Evolutionary conservation across 1,284 basidiomycete genomes (phyloP).

Genomic region (Marasmius fiardii): DNA sequence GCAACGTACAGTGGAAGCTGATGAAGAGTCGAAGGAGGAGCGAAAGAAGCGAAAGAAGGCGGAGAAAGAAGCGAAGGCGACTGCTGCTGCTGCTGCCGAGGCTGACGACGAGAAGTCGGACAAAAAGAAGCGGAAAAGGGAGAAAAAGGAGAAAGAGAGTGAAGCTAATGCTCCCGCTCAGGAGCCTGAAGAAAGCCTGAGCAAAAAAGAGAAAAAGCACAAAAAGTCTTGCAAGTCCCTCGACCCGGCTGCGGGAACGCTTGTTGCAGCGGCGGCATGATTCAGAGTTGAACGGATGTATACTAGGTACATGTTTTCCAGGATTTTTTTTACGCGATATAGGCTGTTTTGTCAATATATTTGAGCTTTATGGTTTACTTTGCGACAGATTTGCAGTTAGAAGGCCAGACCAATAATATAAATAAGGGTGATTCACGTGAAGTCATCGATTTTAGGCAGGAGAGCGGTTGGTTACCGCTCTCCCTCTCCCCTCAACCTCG

Average conservation of each 20-base stretch:
- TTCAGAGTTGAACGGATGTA: not conserved
- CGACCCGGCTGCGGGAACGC: not conserved
- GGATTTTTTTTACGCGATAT: no score
- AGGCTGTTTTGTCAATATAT: no score
- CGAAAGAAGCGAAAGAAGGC: constrained; percentile 17
- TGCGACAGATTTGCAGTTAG: no score
- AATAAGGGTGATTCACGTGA: not conserved
- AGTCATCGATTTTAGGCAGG: constrained; percentile 8
- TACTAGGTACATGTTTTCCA: constrained; percentile 7
- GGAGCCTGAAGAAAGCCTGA: constrained; percentile 23
- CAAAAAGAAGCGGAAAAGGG: constrained; percentile 14
- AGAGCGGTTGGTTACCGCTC: not conserved
- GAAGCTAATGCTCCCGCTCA: constrained; percentile 15
- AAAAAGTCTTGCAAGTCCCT: constrained; percentile 12
- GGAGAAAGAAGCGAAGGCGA: constrained; percentile 17
- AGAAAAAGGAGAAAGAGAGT: constrained; percentile 21
- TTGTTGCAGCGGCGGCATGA: constrained; percentile 6
- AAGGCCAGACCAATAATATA: not conserved
- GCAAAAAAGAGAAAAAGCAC: constrained; percentile 22
- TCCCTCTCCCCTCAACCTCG: not conserved
- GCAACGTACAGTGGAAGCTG: constrained; percentile 13
- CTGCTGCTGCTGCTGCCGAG: not conserved
- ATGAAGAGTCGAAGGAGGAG: constrained; percentile 7
- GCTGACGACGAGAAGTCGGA: constrained; percentile 6
- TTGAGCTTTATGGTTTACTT: no score